These are phyloP conservation scores for Fusarium anthophilum DNA, from an alignment of 2,329 filamentous ascomycete genomes.

Conservation along the genomic window DNA sequence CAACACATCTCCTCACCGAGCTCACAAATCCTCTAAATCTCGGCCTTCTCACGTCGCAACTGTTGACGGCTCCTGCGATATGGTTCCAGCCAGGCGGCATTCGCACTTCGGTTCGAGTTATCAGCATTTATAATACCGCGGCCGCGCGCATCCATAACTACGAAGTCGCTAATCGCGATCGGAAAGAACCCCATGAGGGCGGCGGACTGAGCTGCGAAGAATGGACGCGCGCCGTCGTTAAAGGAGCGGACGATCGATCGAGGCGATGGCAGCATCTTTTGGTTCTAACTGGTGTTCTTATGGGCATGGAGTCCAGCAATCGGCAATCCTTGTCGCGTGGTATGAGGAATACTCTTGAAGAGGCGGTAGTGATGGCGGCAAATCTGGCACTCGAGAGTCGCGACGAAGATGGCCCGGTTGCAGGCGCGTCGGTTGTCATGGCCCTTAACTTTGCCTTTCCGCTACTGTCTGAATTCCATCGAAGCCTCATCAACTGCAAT, in stretches of 20 bases:
- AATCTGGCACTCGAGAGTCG: slow-evolving; percentile 75
- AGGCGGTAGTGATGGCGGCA: slow-evolving; percentile 76
- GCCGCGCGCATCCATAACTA: slow-evolving; percentile 63
- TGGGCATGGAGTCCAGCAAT: slow-evolving; percentile 76
- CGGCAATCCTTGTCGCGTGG: slow-evolving; percentile 69
- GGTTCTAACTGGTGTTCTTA: slow-evolving; percentile 79
- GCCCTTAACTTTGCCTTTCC: slow-evolving; percentile 82
- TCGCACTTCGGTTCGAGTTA: slow-evolving; percentile 69
- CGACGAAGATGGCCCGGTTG: slow-evolving; percentile 52
- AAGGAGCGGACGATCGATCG: slow-evolving; percentile 66
- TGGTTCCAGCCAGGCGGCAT: slow-evolving; percentile 71
- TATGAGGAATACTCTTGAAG: slow-evolving; percentile 74
- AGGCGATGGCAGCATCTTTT: slow-evolving; percentile 84
- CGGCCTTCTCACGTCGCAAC: slow-evolving; percentile 75
- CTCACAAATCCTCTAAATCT: slow-evolving; percentile 81
- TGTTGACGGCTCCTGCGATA: slow-evolving; percentile 76
- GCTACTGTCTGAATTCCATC: slow-evolving; percentile 69
- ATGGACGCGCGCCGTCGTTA: slow-evolving; percentile 66
- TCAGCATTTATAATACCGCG: slow-evolving; percentile 78
- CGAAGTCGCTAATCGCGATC: slow-evolving; percentile 53
- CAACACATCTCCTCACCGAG: slow-evolving; percentile 72
- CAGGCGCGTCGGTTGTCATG: slow-evolving; percentile 67
- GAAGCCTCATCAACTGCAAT: slow-evolving; percentile 71
- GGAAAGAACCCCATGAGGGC: slow-evolving; percentile 46
- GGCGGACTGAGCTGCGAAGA: slow-evolving; percentile 59